Conservation (phyloP, 1,284 basidiomycete genomes). For the Cystobasidium pallidum region DNA sequence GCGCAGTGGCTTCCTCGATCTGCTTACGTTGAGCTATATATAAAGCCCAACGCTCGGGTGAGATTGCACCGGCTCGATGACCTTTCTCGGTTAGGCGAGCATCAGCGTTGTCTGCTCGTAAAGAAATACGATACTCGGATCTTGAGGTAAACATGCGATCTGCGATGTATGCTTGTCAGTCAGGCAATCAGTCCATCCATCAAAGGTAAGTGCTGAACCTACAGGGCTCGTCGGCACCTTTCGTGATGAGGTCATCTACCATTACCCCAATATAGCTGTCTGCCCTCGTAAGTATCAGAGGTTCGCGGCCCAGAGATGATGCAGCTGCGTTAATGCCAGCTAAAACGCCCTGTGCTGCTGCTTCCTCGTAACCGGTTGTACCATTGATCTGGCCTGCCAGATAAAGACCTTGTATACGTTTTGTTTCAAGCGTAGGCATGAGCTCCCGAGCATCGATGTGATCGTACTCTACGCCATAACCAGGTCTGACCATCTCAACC, state of each 20-base stretch:
- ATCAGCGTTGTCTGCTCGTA: constrained; percentile 87
- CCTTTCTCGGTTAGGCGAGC: constrained; percentile 74
- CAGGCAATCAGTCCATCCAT: not conserved
- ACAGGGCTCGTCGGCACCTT: constrained; percentile 84
- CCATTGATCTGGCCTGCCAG: constrained; percentile 88
- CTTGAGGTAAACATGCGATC: constrained; percentile 92
- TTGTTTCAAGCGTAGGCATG: constrained; percentile 75
- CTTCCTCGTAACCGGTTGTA: constrained; percentile 90
- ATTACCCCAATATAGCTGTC: constrained; percentile 85
- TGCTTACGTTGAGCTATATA: constrained; percentile 62
- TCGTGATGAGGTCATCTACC: constrained; percentile 84
- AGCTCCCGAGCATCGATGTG: constrained; percentile 85
- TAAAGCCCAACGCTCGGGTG: constrained; percentile 65
- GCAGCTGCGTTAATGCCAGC: constrained; percentile 87
- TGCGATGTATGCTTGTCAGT: constrained; percentile 53
- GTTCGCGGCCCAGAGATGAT: constrained; percentile 63
- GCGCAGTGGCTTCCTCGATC: constrained; percentile 62
- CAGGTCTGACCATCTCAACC: constrained; percentile 76
- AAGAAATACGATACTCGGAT: constrained; percentile 83
- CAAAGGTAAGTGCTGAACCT: constrained; percentile 23
- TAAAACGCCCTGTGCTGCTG: constrained; percentile 79
- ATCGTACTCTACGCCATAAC: constrained; percentile 91
- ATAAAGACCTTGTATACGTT: constrained; percentile 78
- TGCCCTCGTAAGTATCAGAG: constrained; percentile 72
- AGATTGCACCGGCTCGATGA: constrained; percentile 65